Evolutionary conservation across 257 asterid species (phyloP).

Genomic region (Petunia axillaris): DNA sequence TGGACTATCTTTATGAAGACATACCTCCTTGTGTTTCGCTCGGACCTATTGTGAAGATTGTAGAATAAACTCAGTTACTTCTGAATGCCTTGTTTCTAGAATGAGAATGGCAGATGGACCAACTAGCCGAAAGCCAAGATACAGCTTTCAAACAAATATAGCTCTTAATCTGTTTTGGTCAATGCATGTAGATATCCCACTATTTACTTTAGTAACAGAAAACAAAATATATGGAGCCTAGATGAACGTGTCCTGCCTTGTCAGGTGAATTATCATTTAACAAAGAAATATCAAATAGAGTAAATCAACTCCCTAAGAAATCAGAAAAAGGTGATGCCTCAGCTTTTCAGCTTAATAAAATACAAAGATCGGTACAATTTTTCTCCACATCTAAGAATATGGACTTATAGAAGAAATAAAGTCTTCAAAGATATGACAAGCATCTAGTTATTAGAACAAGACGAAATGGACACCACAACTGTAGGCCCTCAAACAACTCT

Average conservation of each 20-base stretch:
- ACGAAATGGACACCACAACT: not conserved
- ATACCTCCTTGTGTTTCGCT: slow-evolving; percentile 99
- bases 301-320: not conserved
- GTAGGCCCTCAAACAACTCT: not conserved
- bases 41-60: slow-evolving; percentile 64
- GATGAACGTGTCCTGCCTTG: not conserved
- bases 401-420: not conserved
- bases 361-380: not conserved
- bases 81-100: slow-evolving; percentile 11
- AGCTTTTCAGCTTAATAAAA: not conserved
- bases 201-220: not conserved
- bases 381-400: not conserved
- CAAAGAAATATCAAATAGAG: slow-evolving; percentile 1
- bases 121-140: not conserved
- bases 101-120: slow-evolving; percentile 14
- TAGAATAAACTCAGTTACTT: slow-evolving; percentile 22
- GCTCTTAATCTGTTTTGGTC: slow-evolving; percentile 6
- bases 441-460: not conserved
- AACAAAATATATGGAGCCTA: not conserved
- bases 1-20: slow-evolving; percentile 98
- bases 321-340: slow-evolving; percentile 1
- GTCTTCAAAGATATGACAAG: not conserved
- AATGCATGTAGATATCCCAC: not conserved
- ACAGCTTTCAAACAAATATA: not conserved
- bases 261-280: slow-evolving; percentile 10